These are phyloP conservation scores for Salvia sclarea DNA, from an alignment of 305 asterid species.

Conservation along the genomic window DNA sequence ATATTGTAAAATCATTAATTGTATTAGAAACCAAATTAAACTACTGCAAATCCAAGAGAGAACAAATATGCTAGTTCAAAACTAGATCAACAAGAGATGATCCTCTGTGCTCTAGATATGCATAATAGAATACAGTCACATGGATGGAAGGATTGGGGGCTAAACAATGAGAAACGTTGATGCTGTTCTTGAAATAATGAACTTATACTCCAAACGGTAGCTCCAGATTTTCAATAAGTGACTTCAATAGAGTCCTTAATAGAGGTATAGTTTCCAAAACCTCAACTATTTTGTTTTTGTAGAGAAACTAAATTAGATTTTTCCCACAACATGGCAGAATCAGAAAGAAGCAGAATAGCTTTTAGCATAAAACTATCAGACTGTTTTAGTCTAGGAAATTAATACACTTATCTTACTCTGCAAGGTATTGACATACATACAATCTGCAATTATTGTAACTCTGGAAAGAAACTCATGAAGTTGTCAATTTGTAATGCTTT, in stretches of 20 bases:
- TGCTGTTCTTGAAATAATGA: too few species aligned
- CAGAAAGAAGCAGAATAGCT: not conserved
- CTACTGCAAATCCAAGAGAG: constrained; percentile 16
- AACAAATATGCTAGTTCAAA: constrained; percentile 1
- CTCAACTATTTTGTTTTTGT: too few species aligned
- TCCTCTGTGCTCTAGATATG: not conserved
- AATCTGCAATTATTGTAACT: not conserved
- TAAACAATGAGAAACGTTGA: not conserved
- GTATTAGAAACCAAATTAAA: constrained; percentile 14
- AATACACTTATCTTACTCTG: not conserved
- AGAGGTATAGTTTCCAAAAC: not conserved
- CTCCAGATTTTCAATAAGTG: not conserved
- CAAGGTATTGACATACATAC: not conserved
- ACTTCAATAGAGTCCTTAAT: not conserved
- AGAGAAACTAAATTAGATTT: not conserved
- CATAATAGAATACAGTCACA: not conserved
- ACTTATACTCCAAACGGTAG: not conserved
- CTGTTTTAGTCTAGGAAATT: not conserved
- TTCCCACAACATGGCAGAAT: not conserved
- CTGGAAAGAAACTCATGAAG: not conserved
- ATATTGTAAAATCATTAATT: constrained; percentile 1
- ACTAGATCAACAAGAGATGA: constrained; percentile 9
- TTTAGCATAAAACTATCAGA: not conserved
- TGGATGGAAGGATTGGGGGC: not conserved
- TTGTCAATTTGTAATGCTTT: not conserved